Conservation (phyloP, 1,284 basidiomycete genomes). For the Coniferiporia sulphurascens region DNA sequence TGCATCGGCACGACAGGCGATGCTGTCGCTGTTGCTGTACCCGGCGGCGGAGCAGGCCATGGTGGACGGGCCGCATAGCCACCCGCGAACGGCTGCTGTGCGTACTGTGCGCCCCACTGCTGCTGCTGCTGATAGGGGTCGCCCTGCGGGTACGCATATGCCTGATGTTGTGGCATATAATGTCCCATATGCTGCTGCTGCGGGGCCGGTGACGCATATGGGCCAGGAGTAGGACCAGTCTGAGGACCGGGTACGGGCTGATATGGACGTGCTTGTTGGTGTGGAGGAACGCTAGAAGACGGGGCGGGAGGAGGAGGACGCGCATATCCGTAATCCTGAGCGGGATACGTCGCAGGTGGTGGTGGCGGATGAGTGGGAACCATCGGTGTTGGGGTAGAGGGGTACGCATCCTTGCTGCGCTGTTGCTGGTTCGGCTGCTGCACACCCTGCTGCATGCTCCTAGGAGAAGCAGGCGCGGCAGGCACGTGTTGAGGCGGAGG, state of each 20-base stretch:
- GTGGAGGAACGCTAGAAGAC: not conserved
- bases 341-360: not conserved
- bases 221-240: not conserved
- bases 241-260: conserved; percentile 8
- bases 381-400: not conserved
- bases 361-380: not conserved
- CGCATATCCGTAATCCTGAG: conserved; percentile 15
- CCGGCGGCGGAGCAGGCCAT: conserved; percentile 10
- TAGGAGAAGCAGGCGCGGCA: not conserved
- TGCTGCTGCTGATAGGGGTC: conserved; percentile 16
- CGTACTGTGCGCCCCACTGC: conserved; percentile 1
- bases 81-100: conserved; percentile 10
- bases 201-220: not conserved
- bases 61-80: conserved; percentile 13
- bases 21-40: not conserved
- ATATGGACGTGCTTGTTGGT: conserved; percentile 12
- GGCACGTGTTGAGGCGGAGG: conserved; percentile 12
- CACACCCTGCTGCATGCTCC: conserved; percentile 3
- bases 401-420: not conserved
- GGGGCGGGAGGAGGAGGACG: conserved; percentile 7
- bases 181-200: conserved; percentile 7
- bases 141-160: conserved; percentile 6
- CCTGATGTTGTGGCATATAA: conserved; percentile 1
- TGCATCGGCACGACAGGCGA: not conserved
- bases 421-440: conserved; percentile 14